Base-by-base conservation (phyloP, 2,329 filamentous ascomycete species). In the Talaromyces islandicus region DNA sequence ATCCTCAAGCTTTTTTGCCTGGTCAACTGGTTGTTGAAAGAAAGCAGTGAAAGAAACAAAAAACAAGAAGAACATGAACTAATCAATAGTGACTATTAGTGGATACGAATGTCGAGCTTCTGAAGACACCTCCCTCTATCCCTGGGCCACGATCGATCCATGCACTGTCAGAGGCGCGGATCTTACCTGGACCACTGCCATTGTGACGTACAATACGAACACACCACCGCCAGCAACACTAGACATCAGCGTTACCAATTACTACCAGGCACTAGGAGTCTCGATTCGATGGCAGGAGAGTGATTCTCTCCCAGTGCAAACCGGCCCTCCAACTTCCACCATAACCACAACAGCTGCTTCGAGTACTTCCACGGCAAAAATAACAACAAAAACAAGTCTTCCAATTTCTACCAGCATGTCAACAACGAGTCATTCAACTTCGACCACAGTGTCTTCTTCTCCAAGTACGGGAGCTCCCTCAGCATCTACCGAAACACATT, bases 281-380 rank as follows among this genome's bases (percentile, higher is more conserved):
- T 43, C 48, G 30, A 59, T 59, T 41, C 57, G 51, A 46, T 59
- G 30, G 48, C 51, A 59, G 43, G 14, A 19, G 7, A 30, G 48
- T 51, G 38, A 57, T 30, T 30, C 35, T 19, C 48, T 52, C 17
- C 48, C 48, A 29, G 12, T 29, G 9, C 25, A 52, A 29, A 52
- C 48, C 19, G 25, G 25, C 2, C 24, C 48, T n/a, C 17, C 48
- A 52, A 29, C 24, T 52, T 10, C 24, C 7, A 29, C 48, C 14
- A 9, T 19, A 29, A 52, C 25, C 4, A 52, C 48, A 50, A 54
- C 27, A 25, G 12, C 19, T 10, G 4, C 35, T 41, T 43, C 54
- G 12, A 27, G 9, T 29, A 54, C 27, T 54, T 38, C 29, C 14
- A 46, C 6, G 24, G 19, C 55, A 30, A 24, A 41, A 19, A 46